phyloP scores from a whole-genome alignment of 2,329 filamentous ascomycete genomes.

The Myotisia sp. region DNA sequence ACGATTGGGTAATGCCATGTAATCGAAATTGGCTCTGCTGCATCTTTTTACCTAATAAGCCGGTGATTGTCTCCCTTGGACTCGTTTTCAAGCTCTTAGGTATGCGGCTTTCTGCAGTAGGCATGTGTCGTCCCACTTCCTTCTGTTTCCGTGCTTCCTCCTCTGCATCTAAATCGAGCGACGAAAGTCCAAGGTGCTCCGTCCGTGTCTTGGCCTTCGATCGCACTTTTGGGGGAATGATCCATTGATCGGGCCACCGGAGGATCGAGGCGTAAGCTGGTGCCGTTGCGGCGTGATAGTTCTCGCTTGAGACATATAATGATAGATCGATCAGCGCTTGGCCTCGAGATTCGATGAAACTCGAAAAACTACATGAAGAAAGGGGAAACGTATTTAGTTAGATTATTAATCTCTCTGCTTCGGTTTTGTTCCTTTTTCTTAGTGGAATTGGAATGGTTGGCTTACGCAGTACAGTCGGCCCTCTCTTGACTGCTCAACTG shows the following conservation, averaged over 20 bases:
- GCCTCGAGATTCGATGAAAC: constrained; percentile 62
- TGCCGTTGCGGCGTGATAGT: constrained; percentile 64
- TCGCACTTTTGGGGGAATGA: constrained; percentile 60
- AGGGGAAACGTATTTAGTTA: not conserved
- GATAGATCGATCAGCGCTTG: constrained; percentile 68
- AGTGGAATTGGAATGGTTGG: constrained; percentile 3
- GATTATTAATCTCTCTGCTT: not conserved
- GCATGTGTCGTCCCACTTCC: constrained; percentile 24
- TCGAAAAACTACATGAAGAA: constrained; percentile 30
- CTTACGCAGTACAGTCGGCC: constrained; percentile 39
- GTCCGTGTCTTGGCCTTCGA: constrained; percentile 56
- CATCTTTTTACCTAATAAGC: constrained; percentile 51
- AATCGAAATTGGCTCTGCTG: constrained; percentile 62
- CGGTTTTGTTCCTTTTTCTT: not conserved
- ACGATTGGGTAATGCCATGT: constrained; percentile 54
- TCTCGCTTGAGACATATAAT: constrained; percentile 78
- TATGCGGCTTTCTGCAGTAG: constrained; percentile 27
- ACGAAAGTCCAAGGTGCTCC: constrained; percentile 53
- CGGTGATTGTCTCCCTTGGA: constrained; percentile 45
- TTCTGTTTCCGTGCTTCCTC: constrained; percentile 17
- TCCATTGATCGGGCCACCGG: constrained; percentile 78
- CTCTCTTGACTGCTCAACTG: constrained; percentile 28
- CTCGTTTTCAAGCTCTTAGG: constrained; percentile 40
- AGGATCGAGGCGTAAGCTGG: constrained; percentile 69
- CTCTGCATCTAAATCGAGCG: constrained; percentile 47